These are phyloP conservation scores for Batrachochytrium dendrobatidis DNA, from an alignment of 371 early-diverging fungal species.

Conservation along the genomic window DNA sequence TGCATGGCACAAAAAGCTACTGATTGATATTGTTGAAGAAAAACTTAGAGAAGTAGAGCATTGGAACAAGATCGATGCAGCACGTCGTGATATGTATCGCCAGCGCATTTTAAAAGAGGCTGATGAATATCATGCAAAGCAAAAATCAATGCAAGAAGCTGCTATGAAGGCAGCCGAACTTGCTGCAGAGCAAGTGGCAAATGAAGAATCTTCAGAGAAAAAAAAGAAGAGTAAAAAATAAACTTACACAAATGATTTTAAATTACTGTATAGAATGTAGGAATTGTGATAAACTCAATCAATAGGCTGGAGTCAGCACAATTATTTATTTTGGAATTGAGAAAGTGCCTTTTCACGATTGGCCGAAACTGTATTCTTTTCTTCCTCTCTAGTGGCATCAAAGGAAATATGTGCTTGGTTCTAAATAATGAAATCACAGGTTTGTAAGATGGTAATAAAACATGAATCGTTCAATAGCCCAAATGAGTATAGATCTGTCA, in stretches of 20 bases:
- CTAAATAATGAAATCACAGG: not conserved
- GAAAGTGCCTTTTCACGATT: constrained; percentile 23
- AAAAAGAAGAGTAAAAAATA: too few relatives aligned
- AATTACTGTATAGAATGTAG: too few relatives aligned
- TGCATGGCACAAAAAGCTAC: constrained; percentile 14
- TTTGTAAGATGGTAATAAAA: not conserved
- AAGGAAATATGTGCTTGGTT: constrained; percentile 23
- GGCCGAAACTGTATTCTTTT: constrained; percentile 12
- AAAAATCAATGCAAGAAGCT: constrained; percentile 12
- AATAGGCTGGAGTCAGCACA: too few relatives aligned
- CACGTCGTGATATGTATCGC: constrained; percentile 33
- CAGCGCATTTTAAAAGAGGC: constrained; percentile 31
- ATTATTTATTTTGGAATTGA: constrained; percentile 21
- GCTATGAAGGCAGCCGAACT: constrained; percentile 19
- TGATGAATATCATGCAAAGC: constrained; percentile 25
- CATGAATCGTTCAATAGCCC: not conserved
- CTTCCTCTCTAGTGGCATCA: constrained; percentile 26
- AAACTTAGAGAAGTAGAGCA: constrained; percentile 24
- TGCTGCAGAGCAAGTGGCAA: constrained; percentile 9
- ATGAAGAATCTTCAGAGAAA: constrained; percentile 12
- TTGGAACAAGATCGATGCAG: constrained; percentile 25
- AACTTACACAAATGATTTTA: too few relatives aligned
- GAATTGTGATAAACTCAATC: too few relatives aligned
- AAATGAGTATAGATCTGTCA: not conserved
- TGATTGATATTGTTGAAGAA: constrained; percentile 31